Conservation (phyloP, 129 eudicot species). For the Pittosporum tobira region DNA sequence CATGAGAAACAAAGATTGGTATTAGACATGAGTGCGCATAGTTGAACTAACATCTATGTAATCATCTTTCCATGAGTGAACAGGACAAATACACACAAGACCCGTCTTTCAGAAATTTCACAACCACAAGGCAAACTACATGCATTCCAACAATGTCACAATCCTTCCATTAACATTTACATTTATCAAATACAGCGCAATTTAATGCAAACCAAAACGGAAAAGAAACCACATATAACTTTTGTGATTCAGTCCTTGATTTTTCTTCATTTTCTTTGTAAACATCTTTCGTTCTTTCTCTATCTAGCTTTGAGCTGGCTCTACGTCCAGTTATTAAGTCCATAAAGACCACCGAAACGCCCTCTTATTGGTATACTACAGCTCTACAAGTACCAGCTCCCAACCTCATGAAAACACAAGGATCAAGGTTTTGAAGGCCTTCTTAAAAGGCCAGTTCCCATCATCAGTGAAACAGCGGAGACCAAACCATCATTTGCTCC, state of each 20-base stretch:
- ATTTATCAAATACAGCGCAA: no score
- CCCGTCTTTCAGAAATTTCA: no score
- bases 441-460: slow-evolving; percentile 25
- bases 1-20: no score
- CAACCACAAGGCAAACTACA: no score
- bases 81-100: no score
- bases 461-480: slow-evolving; percentile 24
- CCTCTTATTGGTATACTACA: slow-evolving; percentile 33
- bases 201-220: no score
- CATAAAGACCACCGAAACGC: slow-evolving; percentile 20
- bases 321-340: slow-evolving; percentile 20
- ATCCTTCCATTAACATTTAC: no score
- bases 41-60: no score
- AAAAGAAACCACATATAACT: no score
- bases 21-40: no score
- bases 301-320: slow-evolving; percentile 19
- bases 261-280: background rate
- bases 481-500: slow-evolving; percentile 35
- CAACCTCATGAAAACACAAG: slow-evolving; percentile 20
- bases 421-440: slow-evolving; percentile 19
- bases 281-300: slow-evolving; percentile 1
- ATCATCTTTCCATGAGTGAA: no score
- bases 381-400: slow-evolving; percentile 29
- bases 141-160: no score
- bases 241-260: background rate